Percentiles rank a stretch among this genome's conserved stretches.
phyloP scores from a whole-genome alignment of 352 stramenopile genomes.

The Globisporangium yorkense region DNA sequence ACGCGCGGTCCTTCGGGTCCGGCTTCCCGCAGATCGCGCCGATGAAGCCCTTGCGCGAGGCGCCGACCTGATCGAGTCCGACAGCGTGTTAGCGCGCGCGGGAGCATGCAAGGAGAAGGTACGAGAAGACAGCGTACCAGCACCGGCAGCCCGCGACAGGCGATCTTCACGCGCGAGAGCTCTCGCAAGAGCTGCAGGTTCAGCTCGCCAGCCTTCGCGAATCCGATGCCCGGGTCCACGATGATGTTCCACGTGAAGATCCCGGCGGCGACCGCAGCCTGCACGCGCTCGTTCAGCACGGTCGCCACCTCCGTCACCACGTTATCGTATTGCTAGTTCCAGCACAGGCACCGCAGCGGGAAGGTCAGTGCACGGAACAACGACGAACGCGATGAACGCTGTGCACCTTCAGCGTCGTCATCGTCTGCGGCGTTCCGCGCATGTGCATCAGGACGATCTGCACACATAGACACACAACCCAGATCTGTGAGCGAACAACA shows the following conservation, averaged over 20 bases:
- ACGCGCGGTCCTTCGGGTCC: slow-evolving; percentile 86
- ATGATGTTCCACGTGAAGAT: slow-evolving; percentile 94
- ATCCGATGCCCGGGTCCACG: slow-evolving; percentile 97
- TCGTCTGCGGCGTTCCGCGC: slow-evolving; percentile 94
- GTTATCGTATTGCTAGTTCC: slow-evolving; percentile 81
- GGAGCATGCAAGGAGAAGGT: not conserved
- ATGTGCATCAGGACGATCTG: slow-evolving; percentile 97
- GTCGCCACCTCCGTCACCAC: slow-evolving; percentile 86
- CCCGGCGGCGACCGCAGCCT: slow-evolving; percentile 72
- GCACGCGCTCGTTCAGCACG: slow-evolving; percentile 71
- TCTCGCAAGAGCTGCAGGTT: slow-evolving; percentile 91
- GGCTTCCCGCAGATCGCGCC: slow-evolving; percentile 87
- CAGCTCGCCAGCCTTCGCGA: slow-evolving; percentile 91
- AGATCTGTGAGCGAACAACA: not conserved
- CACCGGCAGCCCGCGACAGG: slow-evolving; percentile 44
- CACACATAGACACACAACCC: not conserved
- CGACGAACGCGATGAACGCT: too few species aligned
- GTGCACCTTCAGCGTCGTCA: slow-evolving; percentile 80
- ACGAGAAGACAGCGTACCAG: slow-evolving; percentile 25
- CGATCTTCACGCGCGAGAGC: slow-evolving; percentile 44
- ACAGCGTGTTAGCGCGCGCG: not conserved
- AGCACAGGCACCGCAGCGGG: not conserved
- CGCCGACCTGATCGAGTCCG: slow-evolving; percentile 57
- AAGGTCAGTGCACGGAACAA: too few species aligned
- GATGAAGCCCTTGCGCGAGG: slow-evolving; percentile 97